Evolutionary conservation across 306 rosid genomes (phyloP), one percentile per base, ranked within the genome.

Genomic region (Lupinus albus): DNA sequence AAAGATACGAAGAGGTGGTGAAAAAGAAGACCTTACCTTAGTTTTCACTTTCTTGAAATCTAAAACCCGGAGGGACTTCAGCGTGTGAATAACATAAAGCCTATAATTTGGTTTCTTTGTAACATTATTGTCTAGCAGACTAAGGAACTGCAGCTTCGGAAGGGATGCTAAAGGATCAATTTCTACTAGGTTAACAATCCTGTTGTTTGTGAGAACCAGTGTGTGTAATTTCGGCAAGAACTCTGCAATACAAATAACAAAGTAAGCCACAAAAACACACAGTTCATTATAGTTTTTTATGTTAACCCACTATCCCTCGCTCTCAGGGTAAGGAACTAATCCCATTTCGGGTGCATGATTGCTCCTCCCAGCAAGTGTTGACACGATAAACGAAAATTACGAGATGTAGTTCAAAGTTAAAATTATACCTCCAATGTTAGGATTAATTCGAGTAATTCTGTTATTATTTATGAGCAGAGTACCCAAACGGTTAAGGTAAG

Each of bases 131-230:
- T 92, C 98, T 78, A 92, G 73, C 48, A 92, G 81, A 75, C 93
- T 89, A 61, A 92, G 98, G 65, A 79, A 84, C 84, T 87, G 92
- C 66, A 92, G 86, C 84, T 83, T 89, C 2, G 87, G 67, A 64
- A 92, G 95, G 70, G 95, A 85, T 0, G 81, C 85, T 16, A 92
- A 76, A 42, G 98, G 98, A 74, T 92, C 95, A 53, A 92, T 92
- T 83, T 92, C 98, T 18, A 79, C 87, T 70, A 92, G 79, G 91
- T 92, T 92, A 55, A 84, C 96, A 72, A 92, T 91, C 87, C 96
- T 84, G 83, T 92, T 92, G 87, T 92, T 92, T 13, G 95, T 89
- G 73, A 92, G 93, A 64, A 92, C 89, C 49, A 92, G 81, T 0
- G 95, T 83, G 78, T 92, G 96, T 64, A 92, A 75, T 52, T 92